Evolutionary conservation across 163 green algal species (phyloP), one percentile per base, ranked within the genome.

Genomic region (Chlamydomonas reinhardtii): DNA sequence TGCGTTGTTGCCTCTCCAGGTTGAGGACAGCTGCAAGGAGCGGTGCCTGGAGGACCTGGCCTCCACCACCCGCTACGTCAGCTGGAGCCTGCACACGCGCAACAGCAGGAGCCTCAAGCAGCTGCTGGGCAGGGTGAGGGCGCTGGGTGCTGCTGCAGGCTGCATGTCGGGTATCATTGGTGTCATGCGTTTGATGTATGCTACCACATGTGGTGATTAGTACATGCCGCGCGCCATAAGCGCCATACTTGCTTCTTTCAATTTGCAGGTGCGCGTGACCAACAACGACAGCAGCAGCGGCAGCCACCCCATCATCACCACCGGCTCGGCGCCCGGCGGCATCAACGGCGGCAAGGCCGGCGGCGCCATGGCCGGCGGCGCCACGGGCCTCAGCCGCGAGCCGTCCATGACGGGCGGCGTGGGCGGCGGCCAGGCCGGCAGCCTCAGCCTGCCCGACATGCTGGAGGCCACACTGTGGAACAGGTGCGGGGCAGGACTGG

Each of bases 61-160:
- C 31, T 95, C 81, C 75, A 98, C 95, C 32, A 99, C 97, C 0
- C 93, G 96, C 80, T 99, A 97, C 83, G 97, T 99, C 52, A 97
- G 95, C 16, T 99, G 97, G 97, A 94, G 81, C 27, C 93, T 99
- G 82, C 97, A 99, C 94, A 98, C 94, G 82, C 97, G 97, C 91
- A 94, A 88, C 78, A 90, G 89, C 61, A 88, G 85, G 71, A 89
- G 75, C 72, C 92, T 98, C 29, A 94, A 94, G 72, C 76, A 88
- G 78, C 94, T 97, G 91, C 91, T 98, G 56, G 74, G 66, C 71
- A 94, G 92, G 92, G 91, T 96, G 81, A 39, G 88, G 39, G 39
- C 39, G 39, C 39, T 48, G 5, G 39, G 39, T 48, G 39, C 8
- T 48, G 39, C 5, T 48, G 5, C 8, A 8, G 39, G 39, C 39